Base-by-base conservation (phyloP, 805 yeast genomes). In the Yueomyces sinensis region DNA sequence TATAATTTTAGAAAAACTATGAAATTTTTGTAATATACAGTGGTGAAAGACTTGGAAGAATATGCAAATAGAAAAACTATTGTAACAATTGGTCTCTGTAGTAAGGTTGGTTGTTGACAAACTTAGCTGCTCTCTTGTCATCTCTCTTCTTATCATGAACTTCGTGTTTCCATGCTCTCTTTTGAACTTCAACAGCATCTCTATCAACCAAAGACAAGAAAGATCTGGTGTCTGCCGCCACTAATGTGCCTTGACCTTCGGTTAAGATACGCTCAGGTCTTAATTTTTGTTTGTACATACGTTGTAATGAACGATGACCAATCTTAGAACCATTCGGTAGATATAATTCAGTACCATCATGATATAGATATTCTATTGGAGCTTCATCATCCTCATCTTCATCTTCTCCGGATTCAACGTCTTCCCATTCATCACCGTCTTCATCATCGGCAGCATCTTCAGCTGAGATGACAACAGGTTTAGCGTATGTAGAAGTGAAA, bases 51-150 rank as follows among this genome's bases (percentile, higher is more conserved):
- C n/a, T n/a, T n/a, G n/a, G n/a, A n/a, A n/a, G n/a, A n/a, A n/a
- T n/a, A n/a, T n/a, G n/a, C 24, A 2, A 11, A 7, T 7, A 20
- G 24, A 7, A 20, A 7, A 33, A 33, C 44, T 39, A 65, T 49
- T 66, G 71, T 42, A 84, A 62, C 42, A 84, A 58, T 56, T 76
- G 82, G 54, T 84, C 95, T 53, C 94, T 72, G 68, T 68, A 84
- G 51, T 89, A 86, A 32, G 82, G 79, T 70, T 91, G 96, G 68
- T 78, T 70, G 58, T 89, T 89, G 59, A 82, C 68, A 54, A 73
- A 75, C 58, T 82, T 83, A 39, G 80, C 76, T 29, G 84, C 81
- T 47, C 79, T 65, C 52, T 66, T 65, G 34, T 61, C 69, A 41
- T 58, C 59, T 46, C 59, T 62, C 49, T 63, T 67, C 59, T 64